Evolutionary conservation across 768 basidiomycete species (phyloP), one percentile per base, ranked within the genome.

Genomic region (Crucibulum laeve): DNA sequence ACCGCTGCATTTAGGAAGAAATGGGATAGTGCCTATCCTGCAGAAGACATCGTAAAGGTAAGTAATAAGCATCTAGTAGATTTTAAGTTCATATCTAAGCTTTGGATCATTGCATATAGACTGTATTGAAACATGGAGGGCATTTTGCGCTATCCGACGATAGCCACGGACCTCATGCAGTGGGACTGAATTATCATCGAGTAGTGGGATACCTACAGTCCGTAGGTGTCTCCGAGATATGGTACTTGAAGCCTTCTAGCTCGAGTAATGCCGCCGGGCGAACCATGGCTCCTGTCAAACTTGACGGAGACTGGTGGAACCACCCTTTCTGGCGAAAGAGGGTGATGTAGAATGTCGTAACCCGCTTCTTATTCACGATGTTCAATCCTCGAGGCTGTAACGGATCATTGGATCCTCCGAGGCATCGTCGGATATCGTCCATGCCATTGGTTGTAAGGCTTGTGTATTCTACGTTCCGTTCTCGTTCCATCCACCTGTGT

Each of bases 1-100:
- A 83, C 92, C 18, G 90, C 96, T 7, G 92, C 93, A 6, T 83
- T 97, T 57, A 69, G 92, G 54, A 99, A 98, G 58, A 81, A 85
- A 10, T 98, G 96, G 96, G 60, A 65, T 7, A 77, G 80, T 2
- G 78, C 87, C 3, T 98, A 94, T 64, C 95, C 96, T 0, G 89
- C 76, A 1, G 60, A 64, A 43, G 92, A 96, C 51, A 74, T 95
- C 11, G 65, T 90, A 8, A 58, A 82, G 68, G 94, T 87, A 56
- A 45, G 61, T 46, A 6, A 6, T 40, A 19, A 14, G 17, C 22
- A 45, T 36, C 45, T 39, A 44, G 47, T 42, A 43, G 53, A n/a
- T 39, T n/a, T n/a, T n/a, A n/a, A n/a, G n/a, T n/a, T n/a, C n/a
- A n/a, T n/a, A n/a, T n/a, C n/a, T n/a, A n/a, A 40, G 33, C 39